Percentiles rank a stretch among this genome's conserved stretches.
Conservation (phyloP, 306 rosid genomes). For the Cucurbita moschata region DNA sequence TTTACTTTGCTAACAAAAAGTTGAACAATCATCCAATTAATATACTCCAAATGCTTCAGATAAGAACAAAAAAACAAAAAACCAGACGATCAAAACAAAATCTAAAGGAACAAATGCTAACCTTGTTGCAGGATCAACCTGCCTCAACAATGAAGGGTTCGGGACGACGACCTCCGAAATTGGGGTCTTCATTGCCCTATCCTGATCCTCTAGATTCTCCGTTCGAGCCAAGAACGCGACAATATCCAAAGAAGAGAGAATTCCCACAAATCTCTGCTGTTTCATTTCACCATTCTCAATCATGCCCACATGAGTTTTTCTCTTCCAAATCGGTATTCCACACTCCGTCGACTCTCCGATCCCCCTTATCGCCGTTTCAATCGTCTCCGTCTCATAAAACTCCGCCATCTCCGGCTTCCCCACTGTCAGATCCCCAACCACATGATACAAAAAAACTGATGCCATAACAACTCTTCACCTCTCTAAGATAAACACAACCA, state of each 20-base stretch:
- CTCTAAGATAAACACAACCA: background rate
- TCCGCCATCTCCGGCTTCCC: slow-evolving; percentile 96
- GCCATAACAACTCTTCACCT: slow-evolving; percentile 39
- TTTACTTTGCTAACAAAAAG: background rate
- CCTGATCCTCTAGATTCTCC: slow-evolving; percentile 61
- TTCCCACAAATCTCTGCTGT: slow-evolving; percentile 87
- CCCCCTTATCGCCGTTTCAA: slow-evolving; percentile 64
- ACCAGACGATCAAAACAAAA: background rate
- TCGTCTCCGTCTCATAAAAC: slow-evolving; percentile 63
- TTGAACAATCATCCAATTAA: background rate
- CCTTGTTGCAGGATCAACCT: slow-evolving; percentile 86
- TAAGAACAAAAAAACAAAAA: background rate
- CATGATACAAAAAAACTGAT: slow-evolving; percentile 85
- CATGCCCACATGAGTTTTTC: slow-evolving; percentile 31
- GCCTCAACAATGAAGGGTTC: slow-evolving; percentile 48
- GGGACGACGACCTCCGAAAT: slow-evolving; percentile 54
- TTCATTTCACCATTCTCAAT: slow-evolving; percentile 62
- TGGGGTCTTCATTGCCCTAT: slow-evolving; percentile 60
- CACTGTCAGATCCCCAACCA: slow-evolving; percentile 92
- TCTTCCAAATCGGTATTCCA: slow-evolving; percentile 77
- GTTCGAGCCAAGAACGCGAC: slow-evolving; percentile 71
- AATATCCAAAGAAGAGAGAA: slow-evolving; percentile 73
- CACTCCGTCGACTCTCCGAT: slow-evolving; percentile 82
- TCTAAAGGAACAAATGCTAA: slow-evolving; percentile 4
- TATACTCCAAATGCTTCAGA: background rate